Evolutionary conservation across 1,284 basidiomycete genomes (phyloP), one percentile per base, ranked within the genome.

Genomic region (Coniferiporia weirii): DNA sequence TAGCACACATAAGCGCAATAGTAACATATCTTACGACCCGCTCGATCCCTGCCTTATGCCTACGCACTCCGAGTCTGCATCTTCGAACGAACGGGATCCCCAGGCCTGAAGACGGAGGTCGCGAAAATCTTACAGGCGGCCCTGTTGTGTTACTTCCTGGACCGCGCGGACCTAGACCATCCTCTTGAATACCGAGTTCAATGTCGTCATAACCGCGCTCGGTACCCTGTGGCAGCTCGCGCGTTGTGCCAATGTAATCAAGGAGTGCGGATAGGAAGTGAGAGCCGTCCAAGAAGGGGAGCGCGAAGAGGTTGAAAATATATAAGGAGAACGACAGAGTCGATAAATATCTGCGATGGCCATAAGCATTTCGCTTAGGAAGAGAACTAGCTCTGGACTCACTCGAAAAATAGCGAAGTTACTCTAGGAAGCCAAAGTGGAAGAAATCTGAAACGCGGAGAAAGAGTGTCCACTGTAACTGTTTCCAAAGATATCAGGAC

Each of bases 271-370:
- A 65, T 3, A 85, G 71, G 20, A 83, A 69, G 63, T 83, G 78
- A 7, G 73, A 69, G 32, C 89, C 88, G 59, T 91, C 89, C 32
- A 91, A 73, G 51, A 73, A 70, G 1, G 79, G 77, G 19, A 91
- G 68, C 0, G 89, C 87, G 9, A 91, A 73, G 22, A 87, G 77
- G 69, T 91, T 91, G 71, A 91, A 81, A 61, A 89, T 70, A 68
- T 79, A 91, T 0, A 91, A 75, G 1, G 87, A 89, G 22, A 89
- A 69, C 19, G 81, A 83, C 0, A 85, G 76, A 66, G 79, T 78
- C 40, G 75, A 71, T 57, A 86, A 69, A 64, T 91, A 91, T 58
- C 89, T 90, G 44, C 9, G 44, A 17, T 3, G 15, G 15, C 19
- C 44, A 65, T 17, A 4, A 36, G 12, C 12, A 27, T 17, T 61